Evolutionary conservation across 2,329 filamentous ascomycete genomes (phyloP).

Genomic region (Ambrosiella xylebori): DNA sequence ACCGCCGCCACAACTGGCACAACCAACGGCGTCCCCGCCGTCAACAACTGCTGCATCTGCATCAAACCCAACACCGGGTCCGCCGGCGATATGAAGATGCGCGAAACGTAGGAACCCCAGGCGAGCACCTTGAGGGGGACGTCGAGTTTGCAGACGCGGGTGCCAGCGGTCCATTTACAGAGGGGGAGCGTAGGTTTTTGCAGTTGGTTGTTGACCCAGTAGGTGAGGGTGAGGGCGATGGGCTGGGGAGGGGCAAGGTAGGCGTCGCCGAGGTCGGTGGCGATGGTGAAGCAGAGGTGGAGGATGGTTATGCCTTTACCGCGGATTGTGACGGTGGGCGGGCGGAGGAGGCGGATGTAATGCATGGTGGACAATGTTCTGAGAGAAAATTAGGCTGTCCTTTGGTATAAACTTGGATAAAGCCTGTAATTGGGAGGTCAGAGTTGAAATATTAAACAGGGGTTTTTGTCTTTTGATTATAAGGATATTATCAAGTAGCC

Average conservation of each 20-base stretch:
- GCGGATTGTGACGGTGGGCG: slow-evolving; percentile 20
- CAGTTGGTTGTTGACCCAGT: slow-evolving; percentile 19
- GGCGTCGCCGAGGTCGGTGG: slow-evolving; percentile 39
- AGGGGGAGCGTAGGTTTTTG: slow-evolving; percentile 17
- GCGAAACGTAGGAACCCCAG: slow-evolving; percentile 10
- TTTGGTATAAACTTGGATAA: no score
- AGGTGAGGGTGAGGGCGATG: slow-evolving; percentile 23
- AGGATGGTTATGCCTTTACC: slow-evolving; percentile 18
- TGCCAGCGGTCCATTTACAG: slow-evolving; percentile 20
- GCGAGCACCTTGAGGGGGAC: slow-evolving; percentile 13
- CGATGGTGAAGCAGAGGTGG: slow-evolving; percentile 34
- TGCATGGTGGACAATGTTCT: slow-evolving; percentile 27
- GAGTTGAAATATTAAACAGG: no score
- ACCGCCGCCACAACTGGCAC: slow-evolving; percentile 10
- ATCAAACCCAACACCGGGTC: slow-evolving; percentile 8
- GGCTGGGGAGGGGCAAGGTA: slow-evolving; percentile 29
- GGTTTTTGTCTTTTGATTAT: no score
- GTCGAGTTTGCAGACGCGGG: slow-evolving; percentile 24
- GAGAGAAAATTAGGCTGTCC: background rate
- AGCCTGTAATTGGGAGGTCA: no score
- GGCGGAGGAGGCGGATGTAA: slow-evolving; percentile 37
- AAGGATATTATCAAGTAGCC: background rate
- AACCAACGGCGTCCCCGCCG: slow-evolving; percentile 8
- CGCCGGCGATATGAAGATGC: slow-evolving; percentile 12
- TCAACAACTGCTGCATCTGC: slow-evolving; percentile 9